phyloP scores from a whole-genome alignment of 2,329 filamentous ascomycete genomes.

The Colletotrichum spaethianum region DNA sequence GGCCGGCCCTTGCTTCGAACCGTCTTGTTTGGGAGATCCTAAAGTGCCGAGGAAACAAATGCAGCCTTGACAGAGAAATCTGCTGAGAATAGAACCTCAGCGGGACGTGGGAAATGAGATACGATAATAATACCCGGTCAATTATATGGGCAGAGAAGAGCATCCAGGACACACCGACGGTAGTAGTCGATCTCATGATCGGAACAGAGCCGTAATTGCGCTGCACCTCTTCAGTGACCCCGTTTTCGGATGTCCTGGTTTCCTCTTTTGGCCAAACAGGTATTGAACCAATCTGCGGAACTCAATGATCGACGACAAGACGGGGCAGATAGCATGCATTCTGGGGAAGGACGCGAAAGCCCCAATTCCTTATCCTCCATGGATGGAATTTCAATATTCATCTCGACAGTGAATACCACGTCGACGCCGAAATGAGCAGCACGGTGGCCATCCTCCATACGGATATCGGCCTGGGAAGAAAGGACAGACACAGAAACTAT shows the following conservation, averaged over 20 bases:
- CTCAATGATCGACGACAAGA: conserved; percentile 37
- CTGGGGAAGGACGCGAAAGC: conserved; percentile 31
- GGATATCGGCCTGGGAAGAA: conserved; percentile 1
- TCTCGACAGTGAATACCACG: conserved; percentile 19
- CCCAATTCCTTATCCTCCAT: not conserved
- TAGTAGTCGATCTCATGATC: conserved; percentile 30
- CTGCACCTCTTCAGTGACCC: not conserved
- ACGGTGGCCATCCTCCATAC: not conserved
- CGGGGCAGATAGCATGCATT: conserved; percentile 25
- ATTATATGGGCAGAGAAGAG: conserved; percentile 17
- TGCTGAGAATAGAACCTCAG: conserved; percentile 19
- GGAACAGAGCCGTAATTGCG: conserved; percentile 30
- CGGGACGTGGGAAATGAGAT: conserved; percentile 29
- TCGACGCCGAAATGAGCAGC: conserved; percentile 13
- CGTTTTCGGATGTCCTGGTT: conserved; percentile 19
- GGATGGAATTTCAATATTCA: conserved; percentile 27
- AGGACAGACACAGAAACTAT: not conserved
- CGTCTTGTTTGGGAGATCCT: conserved; percentile 15
- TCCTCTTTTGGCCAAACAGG: conserved; percentile 28
- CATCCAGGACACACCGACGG: conserved; percentile 14
- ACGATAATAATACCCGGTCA: not conserved
- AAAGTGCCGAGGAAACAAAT: conserved; percentile 33
- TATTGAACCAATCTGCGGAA: conserved; percentile 33
- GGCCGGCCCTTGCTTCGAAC: conserved; percentile 9
- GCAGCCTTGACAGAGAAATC: conserved; percentile 2